Base-by-base conservation (phyloP, 148 eudicot species). In the Silene latifolia region DNA sequence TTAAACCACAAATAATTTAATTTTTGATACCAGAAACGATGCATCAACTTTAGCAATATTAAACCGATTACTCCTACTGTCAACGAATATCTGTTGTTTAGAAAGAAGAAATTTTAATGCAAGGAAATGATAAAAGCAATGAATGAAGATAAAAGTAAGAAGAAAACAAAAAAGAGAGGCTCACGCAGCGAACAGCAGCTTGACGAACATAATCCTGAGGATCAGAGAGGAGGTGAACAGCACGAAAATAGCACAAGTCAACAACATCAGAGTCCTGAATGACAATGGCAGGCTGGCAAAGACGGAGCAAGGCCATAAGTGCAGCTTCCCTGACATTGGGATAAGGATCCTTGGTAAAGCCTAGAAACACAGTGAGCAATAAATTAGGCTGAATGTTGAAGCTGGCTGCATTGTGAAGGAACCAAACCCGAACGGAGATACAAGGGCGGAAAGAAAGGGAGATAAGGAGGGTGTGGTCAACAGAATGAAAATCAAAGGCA, bases 171-270 rank as follows among this genome's bases (percentile, higher is more conserved):
- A 58, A 18, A 47, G 23, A 54, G 12, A 77, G 27, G 9, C 82
- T 76, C 80, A 93, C 97, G 82, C 70, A 83, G 15, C 88, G 83
- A 84, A 93, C 83, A 59, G 98, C 97, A 7, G 91, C 77, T 8
- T 79, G 71, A 11, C 98, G 80, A 25, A 93, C 92, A 66, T 63
- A 82, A 69, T 86, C 86, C 57, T 91, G 90, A 56, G 65, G 72
- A 67, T 93, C 98, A 63, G 42, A 27, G 8, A 91, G 74, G 25
- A 93, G 89, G 68, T 87, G 88, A 24, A 91, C 82, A 3, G 85
- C 85, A 2, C 90, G 88, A 74, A 81, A 79, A 82, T 83, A 93
- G 68, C 97, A 93, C 11, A 81, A 79, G 71, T 88, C 89, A 24
- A 88, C 57, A 66, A 91, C 27, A 29, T 72, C 79, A 25, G 5